Evolutionary conservation across 2,329 filamentous ascomycete species (phyloP), one percentile per base, ranked within the genome.

Genomic region (Colletotrichum acutatum): DNA sequence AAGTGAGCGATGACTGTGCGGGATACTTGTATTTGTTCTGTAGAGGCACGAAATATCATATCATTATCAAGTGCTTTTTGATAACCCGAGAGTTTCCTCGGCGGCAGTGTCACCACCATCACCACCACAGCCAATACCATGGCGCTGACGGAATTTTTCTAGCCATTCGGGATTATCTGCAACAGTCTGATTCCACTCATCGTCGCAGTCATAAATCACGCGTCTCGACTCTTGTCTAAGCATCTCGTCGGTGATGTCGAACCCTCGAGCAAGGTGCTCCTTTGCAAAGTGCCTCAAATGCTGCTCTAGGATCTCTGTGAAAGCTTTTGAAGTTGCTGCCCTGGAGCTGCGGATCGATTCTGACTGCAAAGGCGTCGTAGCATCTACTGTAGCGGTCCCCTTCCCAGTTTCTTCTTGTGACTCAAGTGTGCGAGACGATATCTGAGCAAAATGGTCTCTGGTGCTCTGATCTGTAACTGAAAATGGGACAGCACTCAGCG

Each of bases 141-240:
- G n/a, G 7, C 56, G 52, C 11, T 12, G 24, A 2, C 78, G 75
- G 24, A 80, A 81, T 16, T 69, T 74, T 0, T 74, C 69, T 9
- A 81, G 37, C 78, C 79, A 80, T 14, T 79, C 76, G 0, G 60
- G 61, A 24, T 80, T 79, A 9, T 80, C 78, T 3, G 78, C 78
- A 53, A 81, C 73, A 0, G 78, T 80, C 22, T 78, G 77, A 26
- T 80, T 77, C 75, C 75, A 79, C 0, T 76, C 71, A 7, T 80
- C 78, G 0, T 72, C 70, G 1, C 68, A 74, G 12, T 77, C 75
- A 34, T 78, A 80, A 19, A 78, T 74, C 5, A 81, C 65, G 11
- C 75, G 74, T 16, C 78, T 76, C 3, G 78, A 76, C 42, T 80
- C 78, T 0, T 75, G 65, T 16, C 78, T 74, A 5, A 81, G 77